Evolutionary conservation across 805 yeast species (phyloP), one percentile per base, ranked within the genome.

Genomic region (Candida corydali): DNA sequence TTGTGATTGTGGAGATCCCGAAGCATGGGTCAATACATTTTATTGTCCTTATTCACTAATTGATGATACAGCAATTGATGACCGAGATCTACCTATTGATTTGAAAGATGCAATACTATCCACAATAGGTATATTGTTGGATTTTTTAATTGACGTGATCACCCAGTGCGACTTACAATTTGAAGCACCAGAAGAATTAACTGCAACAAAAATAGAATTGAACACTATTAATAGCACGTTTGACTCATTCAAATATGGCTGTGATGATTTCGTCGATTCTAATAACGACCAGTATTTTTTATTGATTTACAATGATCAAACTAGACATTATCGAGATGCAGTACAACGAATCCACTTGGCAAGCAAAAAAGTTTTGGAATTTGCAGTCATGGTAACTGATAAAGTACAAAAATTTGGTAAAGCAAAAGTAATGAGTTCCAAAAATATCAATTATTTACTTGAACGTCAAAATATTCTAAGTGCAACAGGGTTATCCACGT

Each of bases 1-100:
- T 14, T 84, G 94, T 55, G 96, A 86, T 51, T 86, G 96, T 56
- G 95, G 96, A 3, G 95, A 87, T 50, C 76, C 79, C 0, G 95
- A 85, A 51, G 94, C 94, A 0, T 87, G 94, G 88, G 71, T 65
- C 4, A 57, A 56, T 11, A 58, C 68, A 1, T 62, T 78, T 29
- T 50, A 62, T 10, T 86, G 95, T 54, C 65, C 66, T 14, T 50
- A 45, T 37, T 50, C 59, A 3, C 35, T 43, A n/a, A 40, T 38
- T 8, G 40, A 37, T 8, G 45, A 34, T 16, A 37, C 32, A 8
- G 14, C 34, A 8, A 23, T 32, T 8, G 14, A 33, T n/a, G 36
- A 41, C 14, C 5, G 26, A 8, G 44, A 45, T 1, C 38, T 81
- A 8, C 78, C 85, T 0, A 54, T 49, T 1, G 76, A 67, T 9